These are phyloP conservation scores for Kockiozyma suomiensis DNA, from an alignment of 805 yeast genomes.

Conservation along the genomic window DNA sequence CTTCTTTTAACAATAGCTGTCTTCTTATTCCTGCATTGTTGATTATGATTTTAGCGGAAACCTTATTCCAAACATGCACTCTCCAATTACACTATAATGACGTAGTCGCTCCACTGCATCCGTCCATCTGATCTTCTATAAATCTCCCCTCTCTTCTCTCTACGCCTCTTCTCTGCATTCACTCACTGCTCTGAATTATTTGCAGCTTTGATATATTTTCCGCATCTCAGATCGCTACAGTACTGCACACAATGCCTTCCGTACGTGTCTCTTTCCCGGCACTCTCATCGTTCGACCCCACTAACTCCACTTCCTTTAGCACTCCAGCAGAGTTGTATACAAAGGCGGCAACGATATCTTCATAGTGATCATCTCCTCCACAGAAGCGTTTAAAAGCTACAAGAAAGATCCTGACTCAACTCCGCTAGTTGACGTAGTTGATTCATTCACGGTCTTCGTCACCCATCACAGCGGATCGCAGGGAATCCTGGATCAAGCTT, in stretches of 20 bases:
- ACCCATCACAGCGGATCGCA: conserved; percentile 65
- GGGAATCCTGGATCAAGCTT: conserved; percentile 73
- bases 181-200: not conserved
- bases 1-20: too few species aligned
- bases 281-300: not conserved
- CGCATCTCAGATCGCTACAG: not conserved
- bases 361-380: conserved; percentile 62
- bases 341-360: conserved; percentile 69
- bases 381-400: conserved; percentile 53
- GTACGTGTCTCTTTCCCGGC: not conserved
- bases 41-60: too few species aligned
- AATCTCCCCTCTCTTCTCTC: too few species aligned
- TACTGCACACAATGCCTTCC: not conserved
- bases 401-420: conserved; percentile 51
- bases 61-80: too few species aligned
- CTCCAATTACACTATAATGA: too few species aligned
- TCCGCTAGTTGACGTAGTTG: conserved; percentile 64
- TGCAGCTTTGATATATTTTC: not conserved
- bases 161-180: not conserved
- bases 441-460: conserved; percentile 65
- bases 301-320: not conserved
- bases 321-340: conserved; percentile 31
- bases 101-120: too few species aligned
- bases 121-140: too few species aligned
- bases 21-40: too few species aligned